A percentile compares a stretch with the other conserved stretches of the same genome.
Evolutionary conservation across 2,329 filamentous ascomycete genomes (phyloP).

Genomic region (Fonsecaea multimorphosa): DNA sequence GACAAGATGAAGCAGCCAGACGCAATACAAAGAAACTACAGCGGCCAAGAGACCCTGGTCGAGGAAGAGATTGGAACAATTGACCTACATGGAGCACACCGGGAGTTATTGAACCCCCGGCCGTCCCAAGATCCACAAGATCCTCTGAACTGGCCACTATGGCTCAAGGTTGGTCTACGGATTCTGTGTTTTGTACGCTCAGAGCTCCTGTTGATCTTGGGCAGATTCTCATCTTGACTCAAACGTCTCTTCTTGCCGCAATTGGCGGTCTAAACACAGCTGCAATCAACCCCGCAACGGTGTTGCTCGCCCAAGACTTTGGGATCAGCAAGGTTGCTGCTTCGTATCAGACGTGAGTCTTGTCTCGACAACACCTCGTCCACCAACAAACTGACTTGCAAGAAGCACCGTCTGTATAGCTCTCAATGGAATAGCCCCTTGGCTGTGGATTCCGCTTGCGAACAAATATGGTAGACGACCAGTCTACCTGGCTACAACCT

Average conservation of each 20-base stretch:
- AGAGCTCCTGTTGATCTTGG: constrained; percentile 12
- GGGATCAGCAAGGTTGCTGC: constrained; percentile 32
- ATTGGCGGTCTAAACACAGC: constrained; percentile 36
- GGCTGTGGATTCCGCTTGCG: constrained; percentile 43
- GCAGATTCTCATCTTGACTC: constrained; percentile 38
- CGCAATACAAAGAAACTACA: constrained; percentile 1
- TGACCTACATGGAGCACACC: not conserved
- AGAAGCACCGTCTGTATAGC: constrained; percentile 43
- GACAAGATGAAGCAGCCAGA: not conserved
- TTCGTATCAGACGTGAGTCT: constrained; percentile 38
- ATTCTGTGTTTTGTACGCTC: constrained; percentile 41
- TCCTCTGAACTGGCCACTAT: constrained; percentile 40
- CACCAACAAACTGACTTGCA: constrained; percentile 12
- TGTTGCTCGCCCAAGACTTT: constrained; percentile 32
- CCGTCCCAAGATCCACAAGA: constrained; percentile 38
- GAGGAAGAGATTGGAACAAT: constrained; percentile 14
- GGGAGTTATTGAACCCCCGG: constrained; percentile 17
- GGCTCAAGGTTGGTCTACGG: constrained; percentile 37
- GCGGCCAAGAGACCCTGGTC: constrained; percentile 4
- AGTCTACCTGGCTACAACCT: constrained; percentile 43
- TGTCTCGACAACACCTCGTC: constrained; percentile 20
- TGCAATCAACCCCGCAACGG: constrained; percentile 37
- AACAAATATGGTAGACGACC: constrained; percentile 47
- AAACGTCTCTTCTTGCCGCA: constrained; percentile 41
- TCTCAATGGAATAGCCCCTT: constrained; percentile 39